phyloP scores from a whole-genome alignment of 176 grass and related monocot genomes.

The Olyra latifolia region DNA sequence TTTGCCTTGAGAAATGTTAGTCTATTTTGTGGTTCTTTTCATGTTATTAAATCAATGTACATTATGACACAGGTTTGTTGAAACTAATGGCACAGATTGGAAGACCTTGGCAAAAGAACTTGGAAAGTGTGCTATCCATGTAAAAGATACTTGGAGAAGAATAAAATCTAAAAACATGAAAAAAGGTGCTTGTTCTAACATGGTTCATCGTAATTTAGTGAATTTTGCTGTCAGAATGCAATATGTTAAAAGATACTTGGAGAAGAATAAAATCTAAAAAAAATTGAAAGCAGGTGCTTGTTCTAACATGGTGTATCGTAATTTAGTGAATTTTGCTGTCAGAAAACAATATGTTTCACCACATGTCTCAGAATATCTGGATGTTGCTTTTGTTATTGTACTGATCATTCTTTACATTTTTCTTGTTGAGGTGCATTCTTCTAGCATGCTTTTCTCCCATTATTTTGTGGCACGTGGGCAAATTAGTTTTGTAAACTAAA shows the following conservation, averaged over 20 bases:
- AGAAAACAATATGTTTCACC: background rate
- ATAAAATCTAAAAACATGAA: constrained; percentile 50
- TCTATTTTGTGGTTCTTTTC: constrained; percentile 14
- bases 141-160: constrained; percentile 88
- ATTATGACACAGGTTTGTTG: constrained; percentile 47
- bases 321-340: constrained; percentile 8
- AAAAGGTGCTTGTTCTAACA: constrained; percentile 39
- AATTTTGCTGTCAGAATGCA: background rate
- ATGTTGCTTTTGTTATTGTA: background rate
- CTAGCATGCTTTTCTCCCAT: constrained; percentile 6
- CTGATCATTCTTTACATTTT: background rate
- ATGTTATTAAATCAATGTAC: constrained; percentile 27
- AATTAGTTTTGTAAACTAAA: background rate
- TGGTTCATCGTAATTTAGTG: constrained; percentile 18
- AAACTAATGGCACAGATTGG: constrained; percentile 51
- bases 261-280: constrained; percentile 57
- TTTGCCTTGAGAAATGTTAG: constrained; percentile 23
- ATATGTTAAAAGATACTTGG: constrained; percentile 69
- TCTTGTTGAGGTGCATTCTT: background rate
- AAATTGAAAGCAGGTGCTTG: constrained; percentile 47
- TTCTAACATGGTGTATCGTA: constrained; percentile 13
- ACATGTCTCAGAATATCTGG: background rate
- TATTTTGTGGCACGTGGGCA: background rate
- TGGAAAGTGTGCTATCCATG: constrained; percentile 47
- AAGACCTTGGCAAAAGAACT: constrained; percentile 50